Evolutionary conservation across 192 early-diverging fungal species (phyloP).

Genomic region (Cladochytrium replicatum): DNA sequence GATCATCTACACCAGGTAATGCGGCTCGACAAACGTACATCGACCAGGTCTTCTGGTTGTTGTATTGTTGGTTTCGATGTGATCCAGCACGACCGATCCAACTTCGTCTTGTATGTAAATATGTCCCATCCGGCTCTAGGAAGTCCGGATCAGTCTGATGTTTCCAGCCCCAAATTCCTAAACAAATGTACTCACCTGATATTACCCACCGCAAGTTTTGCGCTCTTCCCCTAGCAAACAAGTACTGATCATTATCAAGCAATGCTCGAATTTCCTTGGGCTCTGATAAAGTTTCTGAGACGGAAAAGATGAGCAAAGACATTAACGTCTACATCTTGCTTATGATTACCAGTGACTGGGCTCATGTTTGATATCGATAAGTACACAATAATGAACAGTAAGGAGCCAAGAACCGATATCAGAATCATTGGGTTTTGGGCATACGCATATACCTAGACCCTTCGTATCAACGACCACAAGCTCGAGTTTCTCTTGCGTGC

Average conservation of each 20-base stretch:
- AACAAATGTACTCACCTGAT: too few relatives aligned
- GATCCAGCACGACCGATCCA: constrained; percentile 11
- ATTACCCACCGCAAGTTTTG: too few relatives aligned
- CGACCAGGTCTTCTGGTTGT: constrained; percentile 12
- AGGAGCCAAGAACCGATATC: constrained; percentile 11
- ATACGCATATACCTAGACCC: too few relatives aligned
- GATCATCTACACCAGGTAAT: background rate
- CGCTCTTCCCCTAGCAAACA: too few relatives aligned
- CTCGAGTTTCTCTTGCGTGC: too few relatives aligned
- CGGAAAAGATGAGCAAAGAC: too few relatives aligned
- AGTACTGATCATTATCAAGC: too few relatives aligned
- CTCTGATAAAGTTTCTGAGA: too few relatives aligned
- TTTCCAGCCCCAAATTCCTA: too few relatives aligned
- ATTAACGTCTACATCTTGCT: background rate
- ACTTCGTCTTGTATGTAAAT: background rate
- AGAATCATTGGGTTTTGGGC: constrained; percentile 12
- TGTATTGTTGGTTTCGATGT: constrained; percentile 17
- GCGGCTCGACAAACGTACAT: background rate
- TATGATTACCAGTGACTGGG: background rate
- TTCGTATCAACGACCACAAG: too few relatives aligned
- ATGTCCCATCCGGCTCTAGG: constrained; percentile 12
- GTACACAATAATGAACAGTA: constrained; percentile 10
- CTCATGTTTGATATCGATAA: constrained; percentile 9
- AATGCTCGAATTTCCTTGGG: too few relatives aligned
- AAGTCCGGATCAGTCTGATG: too few relatives aligned